Evolutionary conservation across 2,329 filamentous ascomycete genomes (phyloP).

Genomic region (Cytospora piceae): DNA sequence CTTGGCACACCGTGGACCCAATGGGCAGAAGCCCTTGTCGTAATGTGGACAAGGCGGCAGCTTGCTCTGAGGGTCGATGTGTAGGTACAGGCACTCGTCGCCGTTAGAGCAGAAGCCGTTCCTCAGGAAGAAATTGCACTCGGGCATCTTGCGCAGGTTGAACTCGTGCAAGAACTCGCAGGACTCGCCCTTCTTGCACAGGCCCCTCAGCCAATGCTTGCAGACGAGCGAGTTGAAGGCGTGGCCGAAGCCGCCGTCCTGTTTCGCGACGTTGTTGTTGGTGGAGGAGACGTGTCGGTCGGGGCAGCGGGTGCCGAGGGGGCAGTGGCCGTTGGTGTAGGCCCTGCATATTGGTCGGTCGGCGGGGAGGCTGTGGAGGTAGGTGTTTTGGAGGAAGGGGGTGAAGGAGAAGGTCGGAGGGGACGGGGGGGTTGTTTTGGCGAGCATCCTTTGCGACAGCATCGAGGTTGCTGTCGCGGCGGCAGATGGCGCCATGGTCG

Average conservation of each 20-base stretch:
- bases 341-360: conserved; percentile 83
- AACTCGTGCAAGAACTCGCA: conserved; percentile 99
- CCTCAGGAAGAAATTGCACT: conserved; percentile 94
- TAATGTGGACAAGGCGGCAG: conserved; percentile 86
- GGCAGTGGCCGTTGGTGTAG: conserved; percentile 84
- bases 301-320: conserved; percentile 79
- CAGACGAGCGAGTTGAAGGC: conserved; percentile 82
- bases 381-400: conserved; percentile 80
- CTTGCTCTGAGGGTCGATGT: conserved; percentile 82
- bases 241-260: conserved; percentile 46
- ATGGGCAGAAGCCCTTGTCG: conserved; percentile 90
- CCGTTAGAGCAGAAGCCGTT: conserved; percentile 96
- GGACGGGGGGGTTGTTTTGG: conserved; percentile 52
- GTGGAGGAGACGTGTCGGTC: conserved; percentile 71
- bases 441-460: conserved; percentile 55
- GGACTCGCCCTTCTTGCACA: conserved; percentile 95
- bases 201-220: conserved; percentile 96
- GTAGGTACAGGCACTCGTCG: conserved; percentile 92
- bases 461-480: conserved; percentile 35
- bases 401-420: conserved; percentile 79
- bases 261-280: conserved; percentile 39
- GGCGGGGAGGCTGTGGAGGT: conserved; percentile 80
- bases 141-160: conserved; percentile 96
- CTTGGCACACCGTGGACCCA: conserved; percentile 85
- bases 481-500: conserved; percentile 34